phyloP scores from a whole-genome alignment of 2,329 filamentous ascomycete genomes.

The Monilinia polystroma region DNA sequence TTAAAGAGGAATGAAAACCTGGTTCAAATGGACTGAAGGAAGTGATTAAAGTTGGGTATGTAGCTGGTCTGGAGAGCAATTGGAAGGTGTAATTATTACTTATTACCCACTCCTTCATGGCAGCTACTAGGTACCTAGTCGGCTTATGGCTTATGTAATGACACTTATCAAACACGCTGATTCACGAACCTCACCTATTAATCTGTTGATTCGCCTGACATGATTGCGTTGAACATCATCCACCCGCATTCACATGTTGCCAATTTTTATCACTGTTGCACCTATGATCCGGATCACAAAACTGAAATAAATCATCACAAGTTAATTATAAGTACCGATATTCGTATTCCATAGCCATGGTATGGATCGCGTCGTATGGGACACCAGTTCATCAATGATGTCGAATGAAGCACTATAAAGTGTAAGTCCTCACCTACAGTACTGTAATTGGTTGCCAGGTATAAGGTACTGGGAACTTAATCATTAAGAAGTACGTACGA shows the following conservation, averaged over 20 bases:
- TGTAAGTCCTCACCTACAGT: background rate
- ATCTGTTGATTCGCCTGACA: background rate
- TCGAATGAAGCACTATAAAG: background rate
- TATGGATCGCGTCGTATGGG: background rate
- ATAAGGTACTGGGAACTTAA: background rate
- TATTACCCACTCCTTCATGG: background rate
- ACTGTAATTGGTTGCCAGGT: background rate
- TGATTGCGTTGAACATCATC: too few species aligned
- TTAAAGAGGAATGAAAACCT: background rate
- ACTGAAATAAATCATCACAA: background rate
- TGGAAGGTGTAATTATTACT: background rate
- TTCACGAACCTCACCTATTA: background rate
- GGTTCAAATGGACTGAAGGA: background rate
- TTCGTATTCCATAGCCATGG: background rate
- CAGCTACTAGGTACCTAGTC: background rate
- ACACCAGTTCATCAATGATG: background rate
- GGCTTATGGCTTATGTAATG: constrained; percentile 8
- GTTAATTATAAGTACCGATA: background rate
- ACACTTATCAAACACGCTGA: background rate
- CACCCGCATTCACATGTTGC: too few species aligned
- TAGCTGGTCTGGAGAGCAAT: background rate
- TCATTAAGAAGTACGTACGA: background rate
- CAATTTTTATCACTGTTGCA: too few species aligned
- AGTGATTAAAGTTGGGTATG: constrained; percentile 1
- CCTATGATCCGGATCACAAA: background rate